These are phyloP conservation scores for Hypoxylon subgilvum DNA, from an alignment of 495 filamentous ascomycete species.

Conservation along the genomic window DNA sequence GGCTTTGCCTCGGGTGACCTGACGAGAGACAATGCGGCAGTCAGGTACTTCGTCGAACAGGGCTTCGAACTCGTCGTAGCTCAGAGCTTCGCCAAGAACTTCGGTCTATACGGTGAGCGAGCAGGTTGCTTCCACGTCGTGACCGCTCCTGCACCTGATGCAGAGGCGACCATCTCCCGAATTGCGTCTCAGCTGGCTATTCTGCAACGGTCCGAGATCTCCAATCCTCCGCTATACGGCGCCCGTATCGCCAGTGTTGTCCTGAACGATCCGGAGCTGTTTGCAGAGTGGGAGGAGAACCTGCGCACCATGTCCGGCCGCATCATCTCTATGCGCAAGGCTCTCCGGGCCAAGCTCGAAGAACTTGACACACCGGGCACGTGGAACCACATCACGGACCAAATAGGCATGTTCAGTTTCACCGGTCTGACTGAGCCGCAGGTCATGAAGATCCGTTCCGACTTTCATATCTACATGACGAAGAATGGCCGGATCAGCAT, in stretches of 20 bases:
- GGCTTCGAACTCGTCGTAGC: slow-evolving; percentile 96
- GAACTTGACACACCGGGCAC: slow-evolving; percentile 81
- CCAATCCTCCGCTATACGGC: slow-evolving; percentile 92
- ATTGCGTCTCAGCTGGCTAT: slow-evolving; percentile 91
- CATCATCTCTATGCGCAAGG: slow-evolving; percentile 86
- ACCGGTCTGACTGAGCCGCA: slow-evolving; percentile 88
- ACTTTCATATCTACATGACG: slow-evolving; percentile 95
- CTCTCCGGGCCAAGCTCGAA: slow-evolving; percentile 77
- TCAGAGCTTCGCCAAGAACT: slow-evolving; percentile 98
- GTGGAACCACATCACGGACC: slow-evolving; percentile 96
- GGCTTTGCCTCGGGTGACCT: slow-evolving; percentile 96
- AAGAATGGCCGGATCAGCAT: slow-evolving; percentile 98
- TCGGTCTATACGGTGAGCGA: slow-evolving; percentile 95
- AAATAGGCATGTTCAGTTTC: slow-evolving; percentile 99
- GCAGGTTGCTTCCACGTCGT: slow-evolving; percentile 97
- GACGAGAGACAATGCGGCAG: slow-evolving; percentile 80
- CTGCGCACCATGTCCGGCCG: slow-evolving; percentile 91
- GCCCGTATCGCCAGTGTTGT: slow-evolving; percentile 83
- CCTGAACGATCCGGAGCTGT: slow-evolving; percentile 81
- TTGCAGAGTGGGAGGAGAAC: slow-evolving; percentile 94
- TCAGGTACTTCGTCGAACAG: slow-evolving; percentile 90
- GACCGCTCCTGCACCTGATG: slow-evolving; percentile 71
- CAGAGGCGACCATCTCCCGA: slow-evolving; percentile 63
- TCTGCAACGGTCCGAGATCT: slow-evolving; percentile 95
- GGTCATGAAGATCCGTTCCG: slow-evolving; percentile 77